Percentiles rank a stretch among this genome's conserved stretches.
phyloP scores from a whole-genome alignment of 768 basidiomycete genomes.

The Cytidiella melzeri region DNA sequence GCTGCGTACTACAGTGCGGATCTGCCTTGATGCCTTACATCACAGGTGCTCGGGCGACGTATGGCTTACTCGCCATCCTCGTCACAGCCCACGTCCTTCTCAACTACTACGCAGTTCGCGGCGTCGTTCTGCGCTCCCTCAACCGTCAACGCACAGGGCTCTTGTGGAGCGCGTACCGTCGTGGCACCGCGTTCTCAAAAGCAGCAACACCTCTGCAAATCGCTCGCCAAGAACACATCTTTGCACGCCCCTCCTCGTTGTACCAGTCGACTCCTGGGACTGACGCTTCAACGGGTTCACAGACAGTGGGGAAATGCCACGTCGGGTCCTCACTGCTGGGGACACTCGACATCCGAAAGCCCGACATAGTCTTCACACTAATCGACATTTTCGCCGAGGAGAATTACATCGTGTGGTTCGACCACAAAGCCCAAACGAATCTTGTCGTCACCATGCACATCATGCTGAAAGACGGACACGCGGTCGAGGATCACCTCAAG shows the following conservation, averaged over 20 bases:
- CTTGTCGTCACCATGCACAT: constrained; percentile 29
- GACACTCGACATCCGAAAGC: constrained; percentile 15
- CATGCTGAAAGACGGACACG: constrained; percentile 46
- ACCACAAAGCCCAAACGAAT: constrained; percentile 15
- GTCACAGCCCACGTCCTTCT: constrained; percentile 47
- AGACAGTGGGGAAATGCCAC: constrained; percentile 37
- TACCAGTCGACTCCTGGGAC: constrained; percentile 27
- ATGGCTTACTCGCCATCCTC: constrained; percentile 43
- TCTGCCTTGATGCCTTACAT: constrained; percentile 53
- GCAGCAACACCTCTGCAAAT: constrained; percentile 31
- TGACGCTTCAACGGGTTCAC: constrained; percentile 8
- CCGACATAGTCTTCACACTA: constrained; percentile 22
- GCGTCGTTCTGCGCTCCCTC: constrained; percentile 48
- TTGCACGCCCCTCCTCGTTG: constrained; percentile 34
- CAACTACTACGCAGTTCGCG: constrained; percentile 57
- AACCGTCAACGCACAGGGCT: constrained; percentile 55
- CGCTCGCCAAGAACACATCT: constrained; percentile 38
- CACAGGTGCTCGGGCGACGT: constrained; percentile 41
- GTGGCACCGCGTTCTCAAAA: not conserved
- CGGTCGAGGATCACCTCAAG: constrained; percentile 42
- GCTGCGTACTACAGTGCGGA: constrained; percentile 41
- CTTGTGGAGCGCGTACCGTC: constrained; percentile 41
- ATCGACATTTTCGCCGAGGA: constrained; percentile 38
- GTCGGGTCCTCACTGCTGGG: constrained; percentile 43
- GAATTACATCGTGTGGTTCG: constrained; percentile 51